Evolutionary conservation across 2,329 filamentous ascomycete genomes (phyloP).

Genomic region (Emergomyces orientalis): DNA sequence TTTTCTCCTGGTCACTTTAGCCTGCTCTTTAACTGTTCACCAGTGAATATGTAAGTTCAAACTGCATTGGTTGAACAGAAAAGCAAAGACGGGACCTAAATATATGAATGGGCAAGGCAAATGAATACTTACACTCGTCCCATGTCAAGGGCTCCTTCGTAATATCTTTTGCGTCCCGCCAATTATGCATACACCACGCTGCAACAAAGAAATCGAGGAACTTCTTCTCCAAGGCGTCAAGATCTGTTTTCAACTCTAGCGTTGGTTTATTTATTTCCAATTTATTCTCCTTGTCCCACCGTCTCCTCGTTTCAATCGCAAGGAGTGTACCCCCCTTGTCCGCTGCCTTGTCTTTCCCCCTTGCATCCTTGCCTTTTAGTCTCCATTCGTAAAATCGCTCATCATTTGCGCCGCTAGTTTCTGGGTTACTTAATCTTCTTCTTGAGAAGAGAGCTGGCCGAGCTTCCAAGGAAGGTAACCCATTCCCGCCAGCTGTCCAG

Average conservation of each 20-base stretch:
- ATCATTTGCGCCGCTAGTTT: not conserved
- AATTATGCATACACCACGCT: slow-evolving; percentile 18
- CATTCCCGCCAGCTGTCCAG: slow-evolving; percentile 12
- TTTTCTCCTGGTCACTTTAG: not conserved
- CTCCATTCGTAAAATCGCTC: slow-evolving; percentile 15
- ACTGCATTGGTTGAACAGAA: not conserved
- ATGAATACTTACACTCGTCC: slow-evolving; percentile 14
- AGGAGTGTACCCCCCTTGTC: slow-evolving; percentile 9
- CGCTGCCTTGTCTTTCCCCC: not conserved
- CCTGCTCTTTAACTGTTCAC: not conserved
- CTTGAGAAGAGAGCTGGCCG: not conserved
- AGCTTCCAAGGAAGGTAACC: slow-evolving; percentile 12
- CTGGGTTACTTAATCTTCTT: slow-evolving; percentile 1
- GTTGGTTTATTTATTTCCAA: slow-evolving; percentile 10
- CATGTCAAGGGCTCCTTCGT: slow-evolving; percentile 16
- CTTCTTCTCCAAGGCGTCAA: slow-evolving; percentile 10
- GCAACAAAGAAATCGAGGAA: slow-evolving; percentile 16
- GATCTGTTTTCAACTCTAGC: slow-evolving; percentile 13
- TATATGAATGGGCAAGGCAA: not conserved
- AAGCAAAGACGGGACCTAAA: not conserved
- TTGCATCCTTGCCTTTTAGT: not conserved
- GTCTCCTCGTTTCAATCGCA: slow-evolving; percentile 14
- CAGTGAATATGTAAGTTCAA: not conserved
- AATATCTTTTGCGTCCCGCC: slow-evolving; percentile 17
- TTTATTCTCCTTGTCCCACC: slow-evolving; percentile 15